phyloP scores from a whole-genome alignment of 73 alveolate species.

The Stentor roeselii region DNA sequence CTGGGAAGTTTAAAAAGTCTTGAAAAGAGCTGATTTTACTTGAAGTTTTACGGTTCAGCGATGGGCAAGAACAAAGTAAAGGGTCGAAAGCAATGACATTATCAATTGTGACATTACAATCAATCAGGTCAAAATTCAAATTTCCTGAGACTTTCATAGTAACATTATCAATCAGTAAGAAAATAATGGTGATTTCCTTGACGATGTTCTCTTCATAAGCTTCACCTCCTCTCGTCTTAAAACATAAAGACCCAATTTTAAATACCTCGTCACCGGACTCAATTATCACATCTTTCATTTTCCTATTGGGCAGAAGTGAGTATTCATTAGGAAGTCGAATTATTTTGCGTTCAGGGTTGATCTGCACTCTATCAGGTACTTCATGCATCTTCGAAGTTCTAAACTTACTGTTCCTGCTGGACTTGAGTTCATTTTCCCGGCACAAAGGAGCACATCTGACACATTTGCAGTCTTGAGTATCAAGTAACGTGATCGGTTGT shows the following conservation, averaged over 20 bases:
- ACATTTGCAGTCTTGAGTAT: neutral
- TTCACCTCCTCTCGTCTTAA: neutral
- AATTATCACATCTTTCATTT: neutral
- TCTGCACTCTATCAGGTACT: neutral
- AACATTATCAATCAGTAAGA: neutral
- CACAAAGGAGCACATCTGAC: neutral
- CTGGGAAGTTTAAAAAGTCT: neutral
- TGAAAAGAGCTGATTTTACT: neutral
- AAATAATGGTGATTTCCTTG: neutral
- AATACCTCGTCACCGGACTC: conserved; percentile 17
- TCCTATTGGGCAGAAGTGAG: neutral
- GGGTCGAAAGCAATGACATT: neutral
- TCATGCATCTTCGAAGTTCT: neutral
- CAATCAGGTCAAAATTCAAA: neutral
- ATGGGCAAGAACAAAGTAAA: neutral
- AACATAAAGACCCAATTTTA: neutral
- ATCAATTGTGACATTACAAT: neutral
- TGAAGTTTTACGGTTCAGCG: neutral
- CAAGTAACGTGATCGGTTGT: neutral
- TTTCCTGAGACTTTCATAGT: neutral
- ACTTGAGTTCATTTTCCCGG: neutral
- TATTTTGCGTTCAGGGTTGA: neutral
- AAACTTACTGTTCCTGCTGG: neutral
- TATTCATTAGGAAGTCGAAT: neutral
- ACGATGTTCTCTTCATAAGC: neutral